Conservation (phyloP, 2,329 filamentous ascomycete genomes). For the Fusarium hostae region DNA sequence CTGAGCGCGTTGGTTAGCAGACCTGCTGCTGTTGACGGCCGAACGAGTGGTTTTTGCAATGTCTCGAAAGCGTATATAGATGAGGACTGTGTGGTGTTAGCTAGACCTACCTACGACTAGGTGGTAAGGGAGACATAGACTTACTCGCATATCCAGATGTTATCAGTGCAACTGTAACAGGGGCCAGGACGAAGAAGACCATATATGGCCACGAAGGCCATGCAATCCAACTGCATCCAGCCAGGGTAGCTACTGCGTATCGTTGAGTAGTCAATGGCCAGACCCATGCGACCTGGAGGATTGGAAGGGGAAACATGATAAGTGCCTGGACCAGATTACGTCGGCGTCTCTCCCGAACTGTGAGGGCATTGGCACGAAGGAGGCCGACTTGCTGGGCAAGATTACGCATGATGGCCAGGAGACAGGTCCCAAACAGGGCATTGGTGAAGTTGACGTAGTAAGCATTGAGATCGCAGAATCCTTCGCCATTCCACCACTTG, state of each 20-base stretch:
- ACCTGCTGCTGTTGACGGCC: slow-evolving; percentile 54
- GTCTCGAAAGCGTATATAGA: slow-evolving; percentile 60
- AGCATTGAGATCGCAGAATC: slow-evolving; percentile 64
- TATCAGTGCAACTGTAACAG: slow-evolving; percentile 55
- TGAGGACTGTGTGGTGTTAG: slow-evolving; percentile 51
- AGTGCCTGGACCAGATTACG: slow-evolving; percentile 60
- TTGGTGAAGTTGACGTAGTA: slow-evolving; percentile 60
- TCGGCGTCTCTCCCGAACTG: slow-evolving; percentile 54
- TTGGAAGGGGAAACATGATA: slow-evolving; percentile 65
- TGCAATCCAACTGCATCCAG: slow-evolving; percentile 60
- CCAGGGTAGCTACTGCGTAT: slow-evolving; percentile 61
- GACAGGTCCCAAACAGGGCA: slow-evolving; percentile 60
- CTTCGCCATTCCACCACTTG: slow-evolving; percentile 63
- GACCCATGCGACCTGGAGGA: slow-evolving; percentile 60
- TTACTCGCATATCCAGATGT: slow-evolving; percentile 62
- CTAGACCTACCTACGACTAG: background rate
- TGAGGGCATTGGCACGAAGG: slow-evolving; percentile 54
- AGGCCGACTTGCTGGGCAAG: slow-evolving; percentile 62
- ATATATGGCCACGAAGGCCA: slow-evolving; percentile 60
- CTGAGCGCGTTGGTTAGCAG: slow-evolving; percentile 56
- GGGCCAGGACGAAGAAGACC: slow-evolving; percentile 60
- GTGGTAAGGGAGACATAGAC: slow-evolving; percentile 38
- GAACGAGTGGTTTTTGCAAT: slow-evolving; percentile 56
- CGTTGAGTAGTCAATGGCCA: slow-evolving; percentile 60
- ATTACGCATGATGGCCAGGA: slow-evolving; percentile 66